These are phyloP conservation scores for Talaromyces adpressus DNA, from an alignment of 495 filamentous ascomycete species.

Conservation along the genomic window DNA sequence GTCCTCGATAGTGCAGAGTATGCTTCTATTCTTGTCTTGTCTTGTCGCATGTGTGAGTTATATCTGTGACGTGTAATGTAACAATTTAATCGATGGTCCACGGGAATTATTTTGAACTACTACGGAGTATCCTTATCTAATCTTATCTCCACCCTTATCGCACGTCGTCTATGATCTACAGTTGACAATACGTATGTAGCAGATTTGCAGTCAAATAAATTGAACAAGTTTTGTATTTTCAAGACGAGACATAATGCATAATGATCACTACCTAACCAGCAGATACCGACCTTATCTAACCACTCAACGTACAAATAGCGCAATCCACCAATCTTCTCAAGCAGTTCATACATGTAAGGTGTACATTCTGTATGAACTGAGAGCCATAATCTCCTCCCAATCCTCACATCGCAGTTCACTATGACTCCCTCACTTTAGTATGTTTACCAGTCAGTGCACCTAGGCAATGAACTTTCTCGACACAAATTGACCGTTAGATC, in stretches of 20 bases:
- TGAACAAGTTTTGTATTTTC: not conserved
- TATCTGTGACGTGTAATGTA: not conserved
- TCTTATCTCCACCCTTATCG: not conserved
- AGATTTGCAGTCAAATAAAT: not conserved
- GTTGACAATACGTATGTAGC: no score
- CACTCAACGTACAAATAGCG: not conserved
- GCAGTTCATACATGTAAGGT: not conserved
- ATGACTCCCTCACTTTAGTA: not conserved
- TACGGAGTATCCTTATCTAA: not conserved
- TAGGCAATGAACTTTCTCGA: constrained; percentile 8
- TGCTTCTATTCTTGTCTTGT: not conserved
- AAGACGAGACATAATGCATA: not conserved
- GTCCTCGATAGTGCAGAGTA: no score
- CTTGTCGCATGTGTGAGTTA: not conserved
- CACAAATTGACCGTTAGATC: not conserved
- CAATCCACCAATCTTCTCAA: not conserved
- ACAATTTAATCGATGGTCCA: not conserved
- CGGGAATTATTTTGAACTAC: not conserved
- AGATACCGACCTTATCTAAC: not conserved
- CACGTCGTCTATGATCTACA: not conserved
- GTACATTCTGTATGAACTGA: not conserved
- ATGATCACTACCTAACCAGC: constrained; percentile 1
- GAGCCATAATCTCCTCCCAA: not conserved
- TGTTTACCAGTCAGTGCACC: not conserved
- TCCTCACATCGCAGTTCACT: not conserved